Evolutionary conservation across 306 rosid species (phyloP).

Genomic region (Rosa multiflora): DNA sequence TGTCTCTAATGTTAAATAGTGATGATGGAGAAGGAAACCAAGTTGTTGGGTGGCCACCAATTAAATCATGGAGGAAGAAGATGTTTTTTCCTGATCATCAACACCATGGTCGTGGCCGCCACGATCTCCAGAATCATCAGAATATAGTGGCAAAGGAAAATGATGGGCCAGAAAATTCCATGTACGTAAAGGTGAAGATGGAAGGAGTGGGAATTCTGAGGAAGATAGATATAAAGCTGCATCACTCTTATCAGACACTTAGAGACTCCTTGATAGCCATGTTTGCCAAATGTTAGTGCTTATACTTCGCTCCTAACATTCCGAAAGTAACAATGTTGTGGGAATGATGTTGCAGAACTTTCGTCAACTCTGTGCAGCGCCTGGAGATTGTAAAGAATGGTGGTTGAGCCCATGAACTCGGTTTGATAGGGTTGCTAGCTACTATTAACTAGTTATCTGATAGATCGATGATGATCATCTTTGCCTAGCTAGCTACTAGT

Average conservation of each 20-base stretch:
- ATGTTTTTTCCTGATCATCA: slow-evolving; percentile 28
- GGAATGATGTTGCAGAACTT: slow-evolving; percentile 32
- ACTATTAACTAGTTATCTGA: background rate
- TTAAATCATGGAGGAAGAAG: slow-evolving; percentile 72
- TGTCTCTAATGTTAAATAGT: slow-evolving; percentile 20
- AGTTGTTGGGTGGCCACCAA: slow-evolving; percentile 92
- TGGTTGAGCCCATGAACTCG: slow-evolving; percentile 3
- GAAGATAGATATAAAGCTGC: slow-evolving; percentile 59
- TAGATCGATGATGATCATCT: background rate
- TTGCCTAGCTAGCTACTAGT: background rate
- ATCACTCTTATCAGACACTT: slow-evolving; percentile 54
- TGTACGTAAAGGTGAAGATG: slow-evolving; percentile 79
- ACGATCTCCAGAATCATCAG: slow-evolving; percentile 11
- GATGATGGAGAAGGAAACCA: slow-evolving; percentile 35
- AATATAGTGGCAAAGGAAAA: slow-evolving; percentile 23
- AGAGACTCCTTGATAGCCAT: slow-evolving; percentile 46
- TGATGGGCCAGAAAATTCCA: slow-evolving; percentile 34
- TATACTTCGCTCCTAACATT: background rate
- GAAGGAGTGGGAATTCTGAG: slow-evolving; percentile 71
- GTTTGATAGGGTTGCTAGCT: background rate
- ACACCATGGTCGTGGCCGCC: background rate
- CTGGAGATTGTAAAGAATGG: slow-evolving; percentile 34
- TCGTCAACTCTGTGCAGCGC: slow-evolving; percentile 43
- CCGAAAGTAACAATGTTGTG: background rate
- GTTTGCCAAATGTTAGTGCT: slow-evolving; percentile 55